phyloP scores from a whole-genome alignment of 208 protist species.

The Trypanosoma vivax region DNA sequence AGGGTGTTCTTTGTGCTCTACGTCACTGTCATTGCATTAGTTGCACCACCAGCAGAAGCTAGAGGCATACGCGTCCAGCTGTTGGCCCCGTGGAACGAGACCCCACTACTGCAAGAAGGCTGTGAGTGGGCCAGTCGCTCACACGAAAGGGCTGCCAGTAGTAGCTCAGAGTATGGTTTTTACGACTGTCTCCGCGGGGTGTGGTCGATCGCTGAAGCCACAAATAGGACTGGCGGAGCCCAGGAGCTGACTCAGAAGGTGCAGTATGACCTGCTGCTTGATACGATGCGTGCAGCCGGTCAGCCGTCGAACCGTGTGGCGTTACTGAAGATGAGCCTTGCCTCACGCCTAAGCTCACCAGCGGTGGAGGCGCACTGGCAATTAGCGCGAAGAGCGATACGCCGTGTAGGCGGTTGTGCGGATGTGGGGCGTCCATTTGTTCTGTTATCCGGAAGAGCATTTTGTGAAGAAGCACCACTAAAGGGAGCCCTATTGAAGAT shows the following conservation, averaged over 20 bases:
- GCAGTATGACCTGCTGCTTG: conserved; percentile 24
- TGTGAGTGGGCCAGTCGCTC: conserved; percentile 43
- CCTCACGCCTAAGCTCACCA: conserved; percentile 44
- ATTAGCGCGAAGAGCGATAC: conserved; percentile 21
- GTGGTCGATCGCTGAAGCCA: conserved; percentile 9
- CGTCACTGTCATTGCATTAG: not conserved
- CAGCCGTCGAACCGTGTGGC: conserved; percentile 7
- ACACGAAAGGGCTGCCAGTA: conserved; percentile 15
- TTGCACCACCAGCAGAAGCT: not conserved
- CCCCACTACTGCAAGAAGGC: conserved; percentile 48
- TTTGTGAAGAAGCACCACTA: conserved; percentile 9
- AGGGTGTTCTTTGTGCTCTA: not conserved
- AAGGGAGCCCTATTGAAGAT: not conserved
- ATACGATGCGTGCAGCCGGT: conserved; percentile 9
- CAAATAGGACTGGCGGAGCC: conserved; percentile 13
- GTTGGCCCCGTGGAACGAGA: conserved; percentile 62
- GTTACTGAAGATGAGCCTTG: conserved; percentile 40
- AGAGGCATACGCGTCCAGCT: conserved; percentile 43
- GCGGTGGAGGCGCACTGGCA: conserved; percentile 58
- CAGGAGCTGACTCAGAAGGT: conserved; percentile 22
- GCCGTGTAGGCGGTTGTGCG: conserved; percentile 10
- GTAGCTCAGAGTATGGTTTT: conserved; percentile 15
- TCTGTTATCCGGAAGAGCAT: conserved; percentile 5
- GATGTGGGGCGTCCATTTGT: conserved; percentile 16
- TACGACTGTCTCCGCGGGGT: conserved; percentile 39